A percentile compares a stretch with the other conserved stretches of the same genome.
These are phyloP conservation scores for Ilyonectria robusta DNA, from an alignment of 2,329 filamentous ascomycete genomes.

Conservation along the genomic window DNA sequence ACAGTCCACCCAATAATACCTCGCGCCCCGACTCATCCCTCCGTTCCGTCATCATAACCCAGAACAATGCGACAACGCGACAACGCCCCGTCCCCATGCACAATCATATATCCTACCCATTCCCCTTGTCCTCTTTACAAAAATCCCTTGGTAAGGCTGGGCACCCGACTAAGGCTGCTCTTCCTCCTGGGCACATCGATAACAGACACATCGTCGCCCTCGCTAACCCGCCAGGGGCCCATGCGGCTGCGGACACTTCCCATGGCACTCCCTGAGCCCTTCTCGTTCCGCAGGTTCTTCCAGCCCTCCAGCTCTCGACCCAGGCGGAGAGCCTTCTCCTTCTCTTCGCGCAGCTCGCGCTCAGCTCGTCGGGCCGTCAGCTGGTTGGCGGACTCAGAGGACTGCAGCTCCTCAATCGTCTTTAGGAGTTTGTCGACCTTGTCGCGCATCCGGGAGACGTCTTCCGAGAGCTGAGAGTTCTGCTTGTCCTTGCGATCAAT, in stretches of 20 bases:
- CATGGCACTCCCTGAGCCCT: conserved; percentile 64
- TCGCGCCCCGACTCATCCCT: conserved; percentile 10
- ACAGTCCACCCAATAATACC: conserved; percentile 25
- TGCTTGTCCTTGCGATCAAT: conserved; percentile 95
- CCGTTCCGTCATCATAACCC: conserved; percentile 30
- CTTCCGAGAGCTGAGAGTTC: conserved; percentile 84
- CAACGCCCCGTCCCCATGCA: conserved; percentile 42
- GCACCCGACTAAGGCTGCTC: conserved; percentile 73
- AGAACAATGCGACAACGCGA: conserved; percentile 45
- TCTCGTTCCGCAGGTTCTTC: conserved; percentile 82
- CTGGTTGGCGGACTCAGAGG: conserved; percentile 85
- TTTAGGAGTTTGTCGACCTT: conserved; percentile 90
- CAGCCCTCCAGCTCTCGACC: conserved; percentile 90
- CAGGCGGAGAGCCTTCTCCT: conserved; percentile 83
- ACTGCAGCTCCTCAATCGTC: conserved; percentile 94
- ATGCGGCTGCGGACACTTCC: conserved; percentile 56
- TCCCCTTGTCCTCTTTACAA: conserved; percentile 60
- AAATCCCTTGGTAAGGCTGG: conserved; percentile 85
- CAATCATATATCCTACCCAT: conserved; percentile 34
- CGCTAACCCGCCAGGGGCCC: conserved; percentile 53
- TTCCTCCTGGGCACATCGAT: conserved; percentile 75
- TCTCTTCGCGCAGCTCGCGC: conserved; percentile 89
- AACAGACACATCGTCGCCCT: conserved; percentile 56
- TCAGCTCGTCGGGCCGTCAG: conserved; percentile 88
- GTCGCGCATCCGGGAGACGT: conserved; percentile 87